These are phyloP conservation scores for Saccharomyces jurei DNA, from an alignment of 805 yeast species.

Conservation along the genomic window DNA sequence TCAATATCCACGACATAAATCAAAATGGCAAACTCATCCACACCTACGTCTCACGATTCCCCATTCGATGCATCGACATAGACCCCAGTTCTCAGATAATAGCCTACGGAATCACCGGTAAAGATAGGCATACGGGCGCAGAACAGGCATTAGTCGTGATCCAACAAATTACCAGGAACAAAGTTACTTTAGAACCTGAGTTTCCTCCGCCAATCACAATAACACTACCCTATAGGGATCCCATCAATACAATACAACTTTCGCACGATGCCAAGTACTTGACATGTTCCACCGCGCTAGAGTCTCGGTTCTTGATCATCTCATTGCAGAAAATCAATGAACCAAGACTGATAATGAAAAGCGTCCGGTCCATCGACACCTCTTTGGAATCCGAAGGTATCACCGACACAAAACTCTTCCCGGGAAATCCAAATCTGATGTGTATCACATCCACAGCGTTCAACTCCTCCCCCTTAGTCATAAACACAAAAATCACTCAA, in stretches of 20 bases:
- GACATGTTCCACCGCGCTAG: conserved; percentile 60
- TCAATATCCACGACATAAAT: conserved; percentile 55
- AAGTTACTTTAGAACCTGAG: conserved; percentile 12
- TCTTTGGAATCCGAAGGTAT: conserved; percentile 82
- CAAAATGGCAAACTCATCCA: conserved; percentile 56
- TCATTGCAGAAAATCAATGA: conserved; percentile 54
- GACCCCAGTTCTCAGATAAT: conserved; percentile 55
- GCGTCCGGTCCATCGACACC: conserved; percentile 53
- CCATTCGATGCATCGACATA: conserved; percentile 70
- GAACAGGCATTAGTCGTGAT: conserved; percentile 72
- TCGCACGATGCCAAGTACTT: conserved; percentile 64
- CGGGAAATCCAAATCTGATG: conserved; percentile 49
- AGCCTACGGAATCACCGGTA: conserved; percentile 78
- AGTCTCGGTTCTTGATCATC: conserved; percentile 71
- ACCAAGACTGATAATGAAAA: conserved; percentile 62
- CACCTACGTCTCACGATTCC: conserved; percentile 61
- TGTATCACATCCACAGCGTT: conserved; percentile 53
- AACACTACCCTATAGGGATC: conserved; percentile 80
- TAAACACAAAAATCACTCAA: conserved; percentile 53
- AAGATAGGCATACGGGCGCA: conserved; percentile 55
- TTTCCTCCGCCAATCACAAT: conserved; percentile 56
- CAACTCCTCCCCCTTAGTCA: conserved; percentile 56
- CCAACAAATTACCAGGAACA: conserved; percentile 33
- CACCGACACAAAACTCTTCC: conserved; percentile 69
- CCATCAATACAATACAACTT: conserved; percentile 65